Evolutionary conservation across 2,329 filamentous ascomycete species (phyloP).

Genomic region (Periconia digitata): DNA sequence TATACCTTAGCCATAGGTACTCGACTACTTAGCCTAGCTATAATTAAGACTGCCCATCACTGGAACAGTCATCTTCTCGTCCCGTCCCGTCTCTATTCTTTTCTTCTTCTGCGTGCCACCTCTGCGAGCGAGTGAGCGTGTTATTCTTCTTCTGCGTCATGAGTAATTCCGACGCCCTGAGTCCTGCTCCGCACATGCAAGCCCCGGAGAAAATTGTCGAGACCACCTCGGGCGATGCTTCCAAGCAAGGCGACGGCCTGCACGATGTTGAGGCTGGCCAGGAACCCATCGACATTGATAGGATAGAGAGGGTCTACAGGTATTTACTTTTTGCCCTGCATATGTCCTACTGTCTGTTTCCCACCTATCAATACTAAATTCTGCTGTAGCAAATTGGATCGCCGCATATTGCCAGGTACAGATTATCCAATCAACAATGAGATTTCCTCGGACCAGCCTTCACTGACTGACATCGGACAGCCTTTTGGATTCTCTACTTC

Average conservation of each 20-base stretch:
- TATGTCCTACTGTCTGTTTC: background rate
- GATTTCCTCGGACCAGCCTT: background rate
- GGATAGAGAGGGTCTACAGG: conserved; percentile 42
- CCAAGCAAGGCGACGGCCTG: conserved; percentile 29
- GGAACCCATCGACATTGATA: conserved; percentile 37
- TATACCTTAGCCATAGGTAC: no score
- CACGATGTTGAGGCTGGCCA: conserved; percentile 37
- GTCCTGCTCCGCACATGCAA: background rate
- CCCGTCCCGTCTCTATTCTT: background rate
- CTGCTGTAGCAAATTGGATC: conserved; percentile 55
- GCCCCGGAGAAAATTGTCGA: conserved; percentile 6
- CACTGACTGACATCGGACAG: conserved; percentile 43
- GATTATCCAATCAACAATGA: background rate
- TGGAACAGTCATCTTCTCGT: no score
- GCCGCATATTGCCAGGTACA: conserved; percentile 57
- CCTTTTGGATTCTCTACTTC: conserved; percentile 90
- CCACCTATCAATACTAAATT: conserved; percentile 7
- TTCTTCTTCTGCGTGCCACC: no score
- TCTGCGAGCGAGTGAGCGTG: background rate
- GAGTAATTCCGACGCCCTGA: background rate
- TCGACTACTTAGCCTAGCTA: no score
- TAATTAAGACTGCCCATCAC: no score
- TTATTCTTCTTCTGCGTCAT: no score
- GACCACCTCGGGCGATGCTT: conserved; percentile 3
- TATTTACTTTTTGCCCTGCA: conserved; percentile 23